These are phyloP conservation scores for Actinomortierella wolfii DNA, from an alignment of 371 early-diverging fungal species.

Conservation along the genomic window DNA sequence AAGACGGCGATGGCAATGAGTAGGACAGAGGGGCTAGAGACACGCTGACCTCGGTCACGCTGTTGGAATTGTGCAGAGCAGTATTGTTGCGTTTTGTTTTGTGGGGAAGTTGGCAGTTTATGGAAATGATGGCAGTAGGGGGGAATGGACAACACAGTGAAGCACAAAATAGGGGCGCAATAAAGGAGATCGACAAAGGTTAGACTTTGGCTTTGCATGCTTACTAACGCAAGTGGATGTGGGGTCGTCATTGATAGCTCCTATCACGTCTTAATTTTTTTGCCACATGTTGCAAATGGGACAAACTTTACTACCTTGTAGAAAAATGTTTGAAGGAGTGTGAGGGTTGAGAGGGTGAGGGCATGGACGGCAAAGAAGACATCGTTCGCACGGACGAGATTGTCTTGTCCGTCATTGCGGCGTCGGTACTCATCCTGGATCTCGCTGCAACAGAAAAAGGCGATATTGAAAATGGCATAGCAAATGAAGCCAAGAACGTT, in stretches of 20 bases:
- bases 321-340: slow-evolving; percentile 71
- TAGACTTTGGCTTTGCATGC: too few species aligned
- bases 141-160: too few species aligned
- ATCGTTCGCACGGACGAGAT: slow-evolving; percentile 86
- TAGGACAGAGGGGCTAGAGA: slow-evolving; percentile 44
- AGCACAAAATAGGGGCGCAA: too few species aligned
- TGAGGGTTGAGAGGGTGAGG: slow-evolving; percentile 65
- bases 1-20: slow-evolving; percentile 49
- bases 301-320: slow-evolving; percentile 64
- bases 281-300: background rate
- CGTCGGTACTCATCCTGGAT: slow-evolving; percentile 79
- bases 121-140: too few species aligned
- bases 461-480: slow-evolving; percentile 83
- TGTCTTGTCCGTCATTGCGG: slow-evolving; percentile 70
- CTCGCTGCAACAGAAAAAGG: slow-evolving; percentile 68
- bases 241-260: too few species aligned
- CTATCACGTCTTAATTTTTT: background rate
- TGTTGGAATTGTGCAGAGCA: slow-evolving; percentile 18
- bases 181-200: slow-evolving; percentile 1
- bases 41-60: slow-evolving; percentile 52
- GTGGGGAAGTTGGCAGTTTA: too few species aligned
- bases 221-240: too few species aligned
- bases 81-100: too few species aligned
- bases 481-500: slow-evolving; percentile 88
- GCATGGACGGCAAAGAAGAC: slow-evolving; percentile 90